phyloP scores from a whole-genome alignment of 352 stramenopile species.

The Globisporangium lucens region DNA sequence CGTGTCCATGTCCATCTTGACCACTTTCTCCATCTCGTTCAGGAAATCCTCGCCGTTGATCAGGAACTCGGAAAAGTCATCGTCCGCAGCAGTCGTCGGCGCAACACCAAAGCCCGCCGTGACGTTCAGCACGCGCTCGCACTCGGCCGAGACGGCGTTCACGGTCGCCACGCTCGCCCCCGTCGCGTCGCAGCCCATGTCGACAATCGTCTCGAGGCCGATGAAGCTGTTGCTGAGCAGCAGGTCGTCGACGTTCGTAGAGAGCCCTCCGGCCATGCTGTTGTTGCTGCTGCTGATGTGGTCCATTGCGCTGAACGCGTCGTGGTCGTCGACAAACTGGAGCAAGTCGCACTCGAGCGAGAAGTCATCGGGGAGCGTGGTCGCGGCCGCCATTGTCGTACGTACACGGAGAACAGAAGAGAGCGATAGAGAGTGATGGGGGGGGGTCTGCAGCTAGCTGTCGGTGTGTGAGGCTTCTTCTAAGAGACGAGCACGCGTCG shows the following conservation, averaged over 20 bases:
- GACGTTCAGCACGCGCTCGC: constrained; percentile 22
- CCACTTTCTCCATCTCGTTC: constrained; percentile 48
- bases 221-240: constrained; percentile 18
- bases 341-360: constrained; percentile 35
- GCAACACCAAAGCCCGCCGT: constrained; percentile 8
- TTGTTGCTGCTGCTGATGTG: background rate
- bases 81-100: background rate
- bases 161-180: background rate
- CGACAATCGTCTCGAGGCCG: constrained; percentile 17
- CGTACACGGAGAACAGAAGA: background rate
- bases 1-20: constrained; percentile 34
- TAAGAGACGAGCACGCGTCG: background rate
- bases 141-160: constrained; percentile 1
- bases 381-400: constrained; percentile 17
- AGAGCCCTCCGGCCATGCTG: background rate
- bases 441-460: background rate
- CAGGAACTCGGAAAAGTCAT: constrained; percentile 46
- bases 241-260: constrained; percentile 29
- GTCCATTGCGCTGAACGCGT: background rate
- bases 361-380: constrained; percentile 26
- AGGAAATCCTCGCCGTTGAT: constrained; percentile 61
- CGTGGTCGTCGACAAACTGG: constrained; percentile 34
- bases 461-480: background rate
- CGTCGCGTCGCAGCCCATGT: background rate
- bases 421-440: background rate